Percentiles rank a stretch among this genome's conserved stretches.
Evolutionary conservation across 371 early-diverging fungal genomes (phyloP).

Genomic region (Globomyces sp.): DNA sequence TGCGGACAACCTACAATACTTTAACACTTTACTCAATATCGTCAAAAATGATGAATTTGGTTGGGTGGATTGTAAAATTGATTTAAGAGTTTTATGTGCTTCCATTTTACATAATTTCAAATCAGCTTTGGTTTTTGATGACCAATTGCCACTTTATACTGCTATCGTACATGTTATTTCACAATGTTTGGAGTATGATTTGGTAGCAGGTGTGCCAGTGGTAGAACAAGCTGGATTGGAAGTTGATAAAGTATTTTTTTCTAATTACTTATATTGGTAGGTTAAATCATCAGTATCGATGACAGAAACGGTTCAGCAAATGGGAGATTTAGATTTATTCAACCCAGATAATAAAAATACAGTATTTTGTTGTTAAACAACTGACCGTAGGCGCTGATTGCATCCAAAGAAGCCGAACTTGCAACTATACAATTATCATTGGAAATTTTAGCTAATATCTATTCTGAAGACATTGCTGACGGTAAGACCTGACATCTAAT

Average conservation of each 20-base stretch:
- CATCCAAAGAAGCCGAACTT: constrained; percentile 36
- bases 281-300: background rate
- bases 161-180: constrained; percentile 16
- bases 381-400: background rate
- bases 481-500: constrained; percentile 21
- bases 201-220: background rate
- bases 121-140: constrained; percentile 43
- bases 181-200: constrained; percentile 18
- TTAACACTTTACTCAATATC: constrained; percentile 10
- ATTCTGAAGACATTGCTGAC: constrained; percentile 45
- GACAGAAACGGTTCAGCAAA: background rate
- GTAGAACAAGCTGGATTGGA: constrained; percentile 4
- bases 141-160: constrained; percentile 6
- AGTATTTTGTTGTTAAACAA: background rate
- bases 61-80: background rate
- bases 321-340: background rate
- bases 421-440: constrained; percentile 67
- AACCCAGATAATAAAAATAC: constrained; percentile 12
- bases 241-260: background rate
- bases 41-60: constrained; percentile 25
- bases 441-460: constrained; percentile 80
- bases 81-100: constrained; percentile 41
- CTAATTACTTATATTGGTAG: background rate
- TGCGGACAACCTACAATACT: constrained; percentile 12
- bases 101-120: constrained; percentile 45